A percentile compares a stretch with the other conserved stretches of the same genome.
Conservation (phyloP, 371 early-diverging fungal species). For the Dipsacomyces acuminosporus region DNA sequence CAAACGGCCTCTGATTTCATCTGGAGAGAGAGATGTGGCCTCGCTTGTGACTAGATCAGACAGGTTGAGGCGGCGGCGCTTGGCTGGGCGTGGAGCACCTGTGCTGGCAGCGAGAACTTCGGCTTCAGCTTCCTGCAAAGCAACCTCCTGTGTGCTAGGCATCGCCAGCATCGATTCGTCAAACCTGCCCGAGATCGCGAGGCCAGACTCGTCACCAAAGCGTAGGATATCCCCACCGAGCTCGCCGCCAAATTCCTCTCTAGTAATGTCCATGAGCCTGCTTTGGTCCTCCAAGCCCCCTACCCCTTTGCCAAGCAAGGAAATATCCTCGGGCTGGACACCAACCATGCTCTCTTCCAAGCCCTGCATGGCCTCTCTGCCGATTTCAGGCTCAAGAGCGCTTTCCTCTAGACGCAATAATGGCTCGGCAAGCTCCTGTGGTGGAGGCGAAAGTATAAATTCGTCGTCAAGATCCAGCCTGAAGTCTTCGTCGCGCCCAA, state of each 20-base stretch:
- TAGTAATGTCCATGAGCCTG: constrained; percentile 18
- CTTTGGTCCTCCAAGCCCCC: constrained; percentile 8
- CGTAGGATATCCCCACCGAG: constrained; percentile 13
- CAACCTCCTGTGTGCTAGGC: constrained; percentile 34
- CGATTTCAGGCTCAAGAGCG: constrained; percentile 38
- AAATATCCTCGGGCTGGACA: constrained; percentile 21
- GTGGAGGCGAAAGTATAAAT: constrained; percentile 36
- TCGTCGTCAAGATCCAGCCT: constrained; percentile 57
- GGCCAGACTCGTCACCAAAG: constrained; percentile 17
- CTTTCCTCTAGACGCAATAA: constrained; percentile 17
- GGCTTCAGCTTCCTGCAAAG: constrained; percentile 43
- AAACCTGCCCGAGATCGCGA: constrained; percentile 16
- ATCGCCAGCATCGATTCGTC: constrained; percentile 27
- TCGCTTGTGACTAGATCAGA: constrained; percentile 36
- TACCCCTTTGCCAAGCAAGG: constrained; percentile 23
- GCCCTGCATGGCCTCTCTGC: constrained; percentile 32
- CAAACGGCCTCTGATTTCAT: constrained; percentile 29
- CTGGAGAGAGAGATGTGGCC: constrained; percentile 28
- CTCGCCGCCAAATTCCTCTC: constrained; percentile 24
- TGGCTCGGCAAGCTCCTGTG: constrained; percentile 18
- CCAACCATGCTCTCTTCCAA: constrained; percentile 36
- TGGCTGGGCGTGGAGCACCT: constrained; percentile 16
- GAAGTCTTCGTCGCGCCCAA: constrained; percentile 51
- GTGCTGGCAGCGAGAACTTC: constrained; percentile 17
- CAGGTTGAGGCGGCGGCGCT: constrained; percentile 41